Percentiles rank a stretch among this genome's conserved stretches.
Evolutionary conservation across 305 asterid genomes (phyloP).

Genomic region (Euphrasia arctica): DNA sequence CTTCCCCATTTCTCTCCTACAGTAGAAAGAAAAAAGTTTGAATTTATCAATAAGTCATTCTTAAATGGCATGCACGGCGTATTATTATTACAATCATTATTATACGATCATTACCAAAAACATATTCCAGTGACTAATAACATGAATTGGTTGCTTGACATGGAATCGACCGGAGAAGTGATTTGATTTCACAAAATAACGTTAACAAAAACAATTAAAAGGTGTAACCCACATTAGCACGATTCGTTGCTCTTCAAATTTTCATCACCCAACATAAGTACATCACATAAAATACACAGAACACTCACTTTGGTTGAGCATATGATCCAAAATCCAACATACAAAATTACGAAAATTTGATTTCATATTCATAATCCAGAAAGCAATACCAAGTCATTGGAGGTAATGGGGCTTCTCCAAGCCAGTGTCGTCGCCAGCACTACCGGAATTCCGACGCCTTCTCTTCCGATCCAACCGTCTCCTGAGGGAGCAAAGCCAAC

Average conservation of each 20-base stretch:
- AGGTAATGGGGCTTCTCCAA: conserved; percentile 61
- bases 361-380: neutral
- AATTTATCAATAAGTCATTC: neutral
- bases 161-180: neutral
- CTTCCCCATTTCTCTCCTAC: conserved; percentile 76
- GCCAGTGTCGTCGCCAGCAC: conserved; percentile 67
- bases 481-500: conserved; percentile 18
- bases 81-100: neutral
- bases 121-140: neutral
- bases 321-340: conserved; percentile 8
- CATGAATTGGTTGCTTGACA: neutral
- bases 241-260: neutral
- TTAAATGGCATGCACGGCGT: neutral
- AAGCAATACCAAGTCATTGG: conserved; percentile 47
- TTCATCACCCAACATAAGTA: neutral
- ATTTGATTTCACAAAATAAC: neutral
- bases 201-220: neutral
- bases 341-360: neutral
- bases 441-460: conserved; percentile 36
- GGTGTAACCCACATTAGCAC: neutral
- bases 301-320: conserved; percentile 8
- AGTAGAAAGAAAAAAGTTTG: conserved; percentile 13
- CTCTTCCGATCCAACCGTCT: conserved; percentile 45
- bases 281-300: neutral
- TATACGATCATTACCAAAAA: conserved; percentile 12